Conservation (phyloP, 2,329 filamentous ascomycete species). For the Pseudopithomyces maydicus region DNA sequence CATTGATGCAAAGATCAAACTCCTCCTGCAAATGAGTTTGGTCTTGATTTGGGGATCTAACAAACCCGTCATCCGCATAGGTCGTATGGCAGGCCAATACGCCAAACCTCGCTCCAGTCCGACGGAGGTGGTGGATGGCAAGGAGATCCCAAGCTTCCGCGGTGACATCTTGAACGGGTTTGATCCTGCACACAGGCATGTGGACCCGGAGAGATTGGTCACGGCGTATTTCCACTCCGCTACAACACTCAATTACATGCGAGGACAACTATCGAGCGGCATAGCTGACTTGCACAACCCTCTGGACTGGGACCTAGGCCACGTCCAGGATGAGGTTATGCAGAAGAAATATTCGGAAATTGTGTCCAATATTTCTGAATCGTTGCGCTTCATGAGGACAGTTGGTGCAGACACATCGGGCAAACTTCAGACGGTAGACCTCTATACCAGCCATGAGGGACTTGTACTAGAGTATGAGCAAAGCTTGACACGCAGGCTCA, state of each 20-base stretch:
- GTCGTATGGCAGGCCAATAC: conserved; percentile 95
- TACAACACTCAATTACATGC: conserved; percentile 90
- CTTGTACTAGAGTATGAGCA: conserved; percentile 95
- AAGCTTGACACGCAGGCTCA: conserved; percentile 76
- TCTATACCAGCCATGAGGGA: conserved; percentile 95
- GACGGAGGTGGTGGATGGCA: conserved; percentile 79
- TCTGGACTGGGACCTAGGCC: conserved; percentile 91
- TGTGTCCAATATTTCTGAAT: conserved; percentile 85
- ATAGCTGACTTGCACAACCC: conserved; percentile 94
- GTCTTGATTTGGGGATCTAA: conserved; percentile 88
- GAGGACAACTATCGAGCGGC: conserved; percentile 80
- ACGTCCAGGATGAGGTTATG: conserved; percentile 81
- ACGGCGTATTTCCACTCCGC: conserved; percentile 95
- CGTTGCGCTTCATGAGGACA: conserved; percentile 90
- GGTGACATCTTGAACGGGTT: conserved; percentile 96
- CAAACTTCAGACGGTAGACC: conserved; percentile 86
- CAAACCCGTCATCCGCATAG: conserved; percentile 88
- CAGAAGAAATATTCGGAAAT: conserved; percentile 86
- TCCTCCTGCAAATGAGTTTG: conserved; percentile 94
- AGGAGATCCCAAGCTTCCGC: conserved; percentile 85
- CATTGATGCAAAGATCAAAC: conserved; percentile 96
- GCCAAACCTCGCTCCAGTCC: conserved; percentile 93
- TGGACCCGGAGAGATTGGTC: conserved; percentile 84
- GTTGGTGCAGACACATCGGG: conserved; percentile 86
- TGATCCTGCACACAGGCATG: conserved; percentile 71